phyloP scores from a whole-genome alignment of 192 early-diverging fungal species.

The Diversispora eburnea region DNA sequence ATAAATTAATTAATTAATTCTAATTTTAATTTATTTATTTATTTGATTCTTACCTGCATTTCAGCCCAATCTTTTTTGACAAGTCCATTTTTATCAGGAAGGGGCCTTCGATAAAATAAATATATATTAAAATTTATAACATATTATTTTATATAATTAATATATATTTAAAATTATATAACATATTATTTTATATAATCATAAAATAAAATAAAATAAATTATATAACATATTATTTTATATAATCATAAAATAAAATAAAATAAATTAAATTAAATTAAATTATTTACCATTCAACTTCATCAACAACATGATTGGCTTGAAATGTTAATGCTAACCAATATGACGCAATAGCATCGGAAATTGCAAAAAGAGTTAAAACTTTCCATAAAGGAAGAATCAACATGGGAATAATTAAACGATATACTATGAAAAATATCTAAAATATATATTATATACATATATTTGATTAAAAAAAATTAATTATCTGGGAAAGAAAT shows the following conservation, averaged over 20 bases:
- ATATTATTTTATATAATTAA: neutral
- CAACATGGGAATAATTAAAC: slow-evolving; percentile 43
- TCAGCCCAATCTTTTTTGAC: slow-evolving; percentile 54
- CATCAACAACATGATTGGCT: slow-evolving; percentile 57
- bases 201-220: neutral
- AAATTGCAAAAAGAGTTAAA: slow-evolving; percentile 40
- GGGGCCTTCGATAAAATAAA: slow-evolving; percentile 29
- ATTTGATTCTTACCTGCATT: slow-evolving; percentile 36
- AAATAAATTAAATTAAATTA: neutral
- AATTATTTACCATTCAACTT: slow-evolving; percentile 45
- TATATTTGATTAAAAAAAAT: too few relatives aligned
- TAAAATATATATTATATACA: neutral
- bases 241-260: neutral
- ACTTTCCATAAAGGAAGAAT: slow-evolving; percentile 36
- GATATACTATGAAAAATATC: slow-evolving; percentile 49
- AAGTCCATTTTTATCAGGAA: slow-evolving; percentile 45
- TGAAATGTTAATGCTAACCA: slow-evolving; percentile 57
- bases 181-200: neutral
- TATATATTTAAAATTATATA: too few relatives aligned
- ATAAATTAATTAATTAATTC: neutral
- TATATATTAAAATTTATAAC: neutral
- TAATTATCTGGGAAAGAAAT: too few relatives aligned
- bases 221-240: neutral
- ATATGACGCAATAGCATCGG: slow-evolving; percentile 48
- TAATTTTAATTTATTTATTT: neutral